Evolutionary conservation across 345 rosid species (phyloP).

Genomic region (Gossypium ekmanianum): DNA sequence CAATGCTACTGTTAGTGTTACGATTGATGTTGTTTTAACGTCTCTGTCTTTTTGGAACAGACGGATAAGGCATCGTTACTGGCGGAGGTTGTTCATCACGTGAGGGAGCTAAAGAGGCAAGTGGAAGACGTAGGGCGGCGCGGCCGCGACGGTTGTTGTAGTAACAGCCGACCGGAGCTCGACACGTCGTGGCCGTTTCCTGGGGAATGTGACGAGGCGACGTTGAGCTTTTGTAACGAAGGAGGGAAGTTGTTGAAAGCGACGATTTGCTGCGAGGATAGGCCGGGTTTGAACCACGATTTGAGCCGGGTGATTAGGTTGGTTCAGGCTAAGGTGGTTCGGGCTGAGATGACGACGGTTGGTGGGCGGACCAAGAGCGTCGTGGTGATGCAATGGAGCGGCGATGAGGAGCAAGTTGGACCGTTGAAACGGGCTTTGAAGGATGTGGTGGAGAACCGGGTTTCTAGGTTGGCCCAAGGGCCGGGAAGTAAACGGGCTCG

Average conservation of each 20-base stretch:
- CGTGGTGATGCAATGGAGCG: slow-evolving; percentile 36
- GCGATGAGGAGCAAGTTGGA: slow-evolving; percentile 29
- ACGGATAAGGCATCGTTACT: slow-evolving; percentile 82
- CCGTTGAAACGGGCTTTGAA: slow-evolving; percentile 35
- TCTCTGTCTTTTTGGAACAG: slow-evolving; percentile 27
- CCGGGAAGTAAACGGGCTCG: slow-evolving; percentile 28
- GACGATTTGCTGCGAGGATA: slow-evolving; percentile 50
- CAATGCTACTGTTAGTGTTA: background rate
- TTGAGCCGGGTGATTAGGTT: slow-evolving; percentile 31
- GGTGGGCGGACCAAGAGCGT: slow-evolving; percentile 46
- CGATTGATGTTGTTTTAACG: background rate
- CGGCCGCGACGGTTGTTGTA: slow-evolving; percentile 18
- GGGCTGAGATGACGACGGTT: slow-evolving; percentile 53
- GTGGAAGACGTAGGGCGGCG: slow-evolving; percentile 32
- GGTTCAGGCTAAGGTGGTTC: slow-evolving; percentile 38
- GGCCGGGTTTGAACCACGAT: slow-evolving; percentile 48
- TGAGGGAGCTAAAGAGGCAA: slow-evolving; percentile 49
- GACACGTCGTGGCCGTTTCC: slow-evolving; percentile 30
- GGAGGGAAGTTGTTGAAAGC: slow-evolving; percentile 29
- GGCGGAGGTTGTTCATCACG: slow-evolving; percentile 72
- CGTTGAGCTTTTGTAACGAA: slow-evolving; percentile 20
- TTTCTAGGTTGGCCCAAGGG: slow-evolving; percentile 24
- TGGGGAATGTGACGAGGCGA: slow-evolving; percentile 42
- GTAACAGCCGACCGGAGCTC: slow-evolving; percentile 12
- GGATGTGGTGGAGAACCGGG: slow-evolving; percentile 39